Conservation (phyloP, 139 green algal species). For the Coelastrella sp. region DNA sequence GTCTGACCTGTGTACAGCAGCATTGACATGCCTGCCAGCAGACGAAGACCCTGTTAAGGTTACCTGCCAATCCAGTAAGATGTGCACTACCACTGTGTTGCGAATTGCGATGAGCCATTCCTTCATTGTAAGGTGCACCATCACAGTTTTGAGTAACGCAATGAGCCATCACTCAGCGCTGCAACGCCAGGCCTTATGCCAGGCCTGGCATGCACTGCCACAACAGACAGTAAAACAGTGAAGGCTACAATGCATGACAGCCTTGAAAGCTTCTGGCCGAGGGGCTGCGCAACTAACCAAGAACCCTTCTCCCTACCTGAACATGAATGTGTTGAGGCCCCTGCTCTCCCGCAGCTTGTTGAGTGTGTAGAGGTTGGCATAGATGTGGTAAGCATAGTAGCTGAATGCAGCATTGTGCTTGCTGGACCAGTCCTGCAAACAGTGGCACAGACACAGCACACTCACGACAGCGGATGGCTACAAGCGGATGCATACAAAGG, state of each 20-base stretch:
- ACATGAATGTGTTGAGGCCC: slow-evolving; percentile 93
- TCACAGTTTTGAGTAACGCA: too few species aligned
- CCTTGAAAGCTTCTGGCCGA: too few species aligned
- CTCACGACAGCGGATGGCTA: too few species aligned
- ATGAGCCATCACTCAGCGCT: too few species aligned
- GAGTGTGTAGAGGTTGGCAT: slow-evolving; percentile 97
- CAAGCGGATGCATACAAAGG: neutral
- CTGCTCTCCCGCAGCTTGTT: slow-evolving; percentile 94
- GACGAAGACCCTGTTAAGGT: too few species aligned
- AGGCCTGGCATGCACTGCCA: too few species aligned
- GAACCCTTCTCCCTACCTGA: slow-evolving; percentile 64
- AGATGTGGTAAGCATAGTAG: slow-evolving; percentile 99
- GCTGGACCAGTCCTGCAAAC: slow-evolving; percentile 78
- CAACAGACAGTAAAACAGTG: too few species aligned
- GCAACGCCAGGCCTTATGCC: too few species aligned
- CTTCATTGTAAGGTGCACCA: too few species aligned
- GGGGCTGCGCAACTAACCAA: too few species aligned
- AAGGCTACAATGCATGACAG: too few species aligned
- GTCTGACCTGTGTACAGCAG: neutral
- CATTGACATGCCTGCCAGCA: neutral
- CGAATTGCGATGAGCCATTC: neutral
- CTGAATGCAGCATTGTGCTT: slow-evolving; percentile 94
- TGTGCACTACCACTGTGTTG: neutral
- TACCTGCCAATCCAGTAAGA: too few species aligned
- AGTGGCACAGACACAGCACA: neutral